These are phyloP conservation scores for Leersia perrieri DNA, from an alignment of 176 grass and related monocot genomes.

Conservation along the genomic window DNA sequence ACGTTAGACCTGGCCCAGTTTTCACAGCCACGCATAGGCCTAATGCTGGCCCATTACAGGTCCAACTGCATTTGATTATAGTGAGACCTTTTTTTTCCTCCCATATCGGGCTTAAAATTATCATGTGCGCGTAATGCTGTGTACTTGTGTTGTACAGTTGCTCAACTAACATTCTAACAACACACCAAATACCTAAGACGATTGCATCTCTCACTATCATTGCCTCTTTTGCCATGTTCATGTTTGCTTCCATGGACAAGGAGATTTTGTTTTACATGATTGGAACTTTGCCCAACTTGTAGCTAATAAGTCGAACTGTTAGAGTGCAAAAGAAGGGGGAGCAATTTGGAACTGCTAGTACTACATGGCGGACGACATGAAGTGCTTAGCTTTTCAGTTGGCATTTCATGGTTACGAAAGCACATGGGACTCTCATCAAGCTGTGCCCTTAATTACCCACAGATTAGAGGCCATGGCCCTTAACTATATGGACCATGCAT, in stretches of 20 bases:
- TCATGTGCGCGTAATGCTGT: background rate
- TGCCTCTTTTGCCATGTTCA: background rate
- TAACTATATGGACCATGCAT: background rate
- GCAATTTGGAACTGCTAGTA: background rate
- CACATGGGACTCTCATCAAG: background rate
- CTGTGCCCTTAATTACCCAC: background rate
- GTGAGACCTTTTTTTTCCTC: background rate
- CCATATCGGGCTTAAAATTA: background rate
- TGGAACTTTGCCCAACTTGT: background rate
- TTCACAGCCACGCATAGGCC: background rate
- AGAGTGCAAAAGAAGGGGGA: background rate
- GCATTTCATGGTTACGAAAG: background rate
- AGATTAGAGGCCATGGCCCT: background rate
- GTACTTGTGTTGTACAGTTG: background rate
- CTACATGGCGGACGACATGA: background rate
- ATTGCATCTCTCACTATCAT: background rate
- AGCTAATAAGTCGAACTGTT: background rate
- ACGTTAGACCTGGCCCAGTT: background rate
- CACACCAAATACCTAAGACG: background rate
- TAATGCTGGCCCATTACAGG: background rate
- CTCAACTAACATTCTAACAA: background rate
- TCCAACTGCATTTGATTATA: background rate
- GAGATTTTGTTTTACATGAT: background rate
- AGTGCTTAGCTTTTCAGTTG: conserved; percentile 4
- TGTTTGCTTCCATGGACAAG: background rate